These are phyloP conservation scores for Sphagnum contortum DNA, from an alignment of 225 moss, liverwort and hornwort species.

Conservation along the genomic window DNA sequence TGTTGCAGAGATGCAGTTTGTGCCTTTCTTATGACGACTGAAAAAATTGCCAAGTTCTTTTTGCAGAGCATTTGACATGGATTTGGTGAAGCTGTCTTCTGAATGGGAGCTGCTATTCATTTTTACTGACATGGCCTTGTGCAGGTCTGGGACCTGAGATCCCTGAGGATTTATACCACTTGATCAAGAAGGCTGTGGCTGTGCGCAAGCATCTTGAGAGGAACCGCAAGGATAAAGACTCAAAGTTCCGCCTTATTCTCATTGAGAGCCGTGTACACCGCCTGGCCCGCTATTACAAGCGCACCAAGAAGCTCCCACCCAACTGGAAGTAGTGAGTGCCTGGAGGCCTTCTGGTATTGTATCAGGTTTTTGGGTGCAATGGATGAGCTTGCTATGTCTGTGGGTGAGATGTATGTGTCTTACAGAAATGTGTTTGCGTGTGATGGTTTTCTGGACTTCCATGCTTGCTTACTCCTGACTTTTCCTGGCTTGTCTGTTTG, in stretches of 20 bases:
- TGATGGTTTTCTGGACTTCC: too few species aligned
- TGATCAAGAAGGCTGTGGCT: constrained; percentile 28
- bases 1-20: too few species aligned
- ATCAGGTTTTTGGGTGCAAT: background rate
- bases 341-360: background rate
- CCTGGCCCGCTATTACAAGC: constrained; percentile 24
- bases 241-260: constrained; percentile 23
- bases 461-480: too few species aligned
- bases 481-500: background rate
- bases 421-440: too few species aligned
- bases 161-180: constrained; percentile 22
- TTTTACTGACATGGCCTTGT: too few species aligned
- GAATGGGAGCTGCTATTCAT: too few species aligned
- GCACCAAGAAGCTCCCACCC: constrained; percentile 29
- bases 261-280: constrained; percentile 30
- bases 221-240: constrained; percentile 29
- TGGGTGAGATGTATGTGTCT: too few species aligned
- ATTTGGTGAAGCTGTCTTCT: too few species aligned
- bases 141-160: constrained; percentile 18
- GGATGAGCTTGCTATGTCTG: too few species aligned
- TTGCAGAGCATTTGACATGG: too few species aligned
- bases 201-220: constrained; percentile 26
- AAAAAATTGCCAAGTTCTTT: too few species aligned
- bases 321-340: constrained; percentile 28
- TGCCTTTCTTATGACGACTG: too few species aligned